Evolutionary conservation across 1,139 yeast species (phyloP), one percentile per base, ranked within the genome.

Genomic region (Kurtzmaniella quercitrusa): DNA sequence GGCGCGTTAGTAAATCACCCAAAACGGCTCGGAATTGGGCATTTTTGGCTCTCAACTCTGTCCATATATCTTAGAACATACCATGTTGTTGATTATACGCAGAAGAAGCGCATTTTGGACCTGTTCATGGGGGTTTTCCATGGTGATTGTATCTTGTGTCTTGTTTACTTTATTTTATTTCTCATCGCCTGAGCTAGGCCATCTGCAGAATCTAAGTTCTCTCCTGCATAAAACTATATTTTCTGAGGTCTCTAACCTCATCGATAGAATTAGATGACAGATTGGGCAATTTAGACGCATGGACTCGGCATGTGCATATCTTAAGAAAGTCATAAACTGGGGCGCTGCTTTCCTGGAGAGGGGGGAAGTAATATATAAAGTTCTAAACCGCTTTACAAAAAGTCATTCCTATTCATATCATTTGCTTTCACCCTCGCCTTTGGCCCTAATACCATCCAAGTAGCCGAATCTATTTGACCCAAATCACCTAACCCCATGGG

Each of bases 101-200:
- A 89, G 77, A 46, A 87, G 71, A 37, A 89, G 70, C 15, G 90
- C 90, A 50, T 80, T 84, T 57, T 90, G 96, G 8, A 81, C 87
- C 57, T 85, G 88, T 55, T 87, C 95, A 58, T 89, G 94, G 3
- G 96, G 97, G 56, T 89, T 89, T 65, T 87, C 93, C 95, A 87
- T 85, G 43, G 37, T 43, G 17, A 2, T 8, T 15, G 11, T 12
- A 3, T 12, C 21, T 17, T 16, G 21, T 16, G 5, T 27, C 14
- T n/a, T 27, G 31, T 27, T 27, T 27, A n/a, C 14, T 27, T 27
- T 27, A 6, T 6, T 27, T 41, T 31, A 15, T 7, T 27, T 27
- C n/a, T 10, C 31, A 11, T 27, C 31, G 31, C 31, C 31, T 10
- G 10, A n/a, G n/a, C 31, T 4, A 4, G 31, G 31, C 31, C 14